These are phyloP conservation scores for Sarocladium oryzae DNA, from an alignment of 2,329 filamentous ascomycete genomes.

Conservation along the genomic window DNA sequence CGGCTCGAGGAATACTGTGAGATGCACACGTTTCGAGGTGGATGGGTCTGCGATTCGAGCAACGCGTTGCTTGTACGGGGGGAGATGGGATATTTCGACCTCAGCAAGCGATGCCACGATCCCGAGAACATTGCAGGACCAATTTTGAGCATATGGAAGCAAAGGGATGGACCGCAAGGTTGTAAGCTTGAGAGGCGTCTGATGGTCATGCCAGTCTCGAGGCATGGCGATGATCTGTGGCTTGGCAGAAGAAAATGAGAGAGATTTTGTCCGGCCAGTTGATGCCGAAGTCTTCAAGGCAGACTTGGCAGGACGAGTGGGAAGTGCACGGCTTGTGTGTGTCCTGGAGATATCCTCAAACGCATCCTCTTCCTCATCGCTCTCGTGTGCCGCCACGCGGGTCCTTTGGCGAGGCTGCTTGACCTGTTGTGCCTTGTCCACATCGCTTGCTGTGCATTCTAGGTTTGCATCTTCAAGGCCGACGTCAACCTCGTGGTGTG, in stretches of 20 bases:
- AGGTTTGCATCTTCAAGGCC: slow-evolving; percentile 1
- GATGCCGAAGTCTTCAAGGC: not conserved
- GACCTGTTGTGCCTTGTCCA: slow-evolving; percentile 6
- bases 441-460: not conserved
- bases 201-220: slow-evolving; percentile 33
- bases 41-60: slow-evolving; percentile 46
- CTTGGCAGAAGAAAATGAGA: slow-evolving; percentile 12
- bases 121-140: slow-evolving; percentile 49
- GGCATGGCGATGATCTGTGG: slow-evolving; percentile 26
- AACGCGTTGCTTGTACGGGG: slow-evolving; percentile 44
- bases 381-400: not conserved
- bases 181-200: slow-evolving; percentile 44
- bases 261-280: slow-evolving; percentile 8
- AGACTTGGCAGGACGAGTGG: not conserved
- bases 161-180: slow-evolving; percentile 41
- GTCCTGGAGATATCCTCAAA: slow-evolving; percentile 18
- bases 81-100: slow-evolving; percentile 42
- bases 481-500: slow-evolving; percentile 2
- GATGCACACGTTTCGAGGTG: slow-evolving; percentile 43
- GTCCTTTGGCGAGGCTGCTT: not conserved
- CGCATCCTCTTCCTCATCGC: slow-evolving; percentile 1
- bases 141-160: slow-evolving; percentile 51
- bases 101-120: slow-evolving; percentile 41
- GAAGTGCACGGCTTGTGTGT: not conserved
- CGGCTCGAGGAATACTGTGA: slow-evolving; percentile 50